Evolutionary conservation across 2,329 filamentous ascomycete genomes (phyloP), one percentile per base, ranked within the genome.

Genomic region (Apiospora phragmitis): DNA sequence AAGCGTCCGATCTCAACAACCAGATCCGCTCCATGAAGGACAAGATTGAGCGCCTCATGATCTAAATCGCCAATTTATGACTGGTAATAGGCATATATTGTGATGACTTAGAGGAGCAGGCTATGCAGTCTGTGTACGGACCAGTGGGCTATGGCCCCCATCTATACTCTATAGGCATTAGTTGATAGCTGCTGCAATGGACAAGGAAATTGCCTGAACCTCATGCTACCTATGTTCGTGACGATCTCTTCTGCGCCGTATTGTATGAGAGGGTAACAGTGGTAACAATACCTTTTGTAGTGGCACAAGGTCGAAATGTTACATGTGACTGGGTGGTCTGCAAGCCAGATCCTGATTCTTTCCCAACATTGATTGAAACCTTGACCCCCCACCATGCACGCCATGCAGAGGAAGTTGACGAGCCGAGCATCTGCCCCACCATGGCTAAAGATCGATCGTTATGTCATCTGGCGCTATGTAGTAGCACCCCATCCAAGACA

Each of bases 21-120:
- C 94, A 97, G 87, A 98, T 98, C 83, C 89, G 93, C 77, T 88
- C 91, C 75, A 87, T 98, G 79, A 97, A 95, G 88, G 93, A 97
- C 84, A 97, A 97, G 90, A 93, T 98, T 70, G 95, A 98, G 89
- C 90, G 95, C 78, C 89, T 98, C 76, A 94, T 95, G 87, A 97
- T 98, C 85, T 98, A 92, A 89, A 43, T 67, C 65, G 71, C 47
- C 55, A 62, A 62, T 11, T 26, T 68, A n/a, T 47, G 45, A 26
- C 24, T 68, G 49, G 24, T 51, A 59, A 51, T 51, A 41, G 35
- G 67, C 45, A 68, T 32, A 47, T 32, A 47, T 42, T 41, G 38
- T 21, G 38, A n/a, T 24, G 67, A 59, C 35, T 67, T 67, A 42
- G 65, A 47, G 29, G 26, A 67, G 24, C 7, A 47, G 65, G 55